Base-by-base conservation (phyloP, 345 rosid species). In the Brassica juncea region DNA sequence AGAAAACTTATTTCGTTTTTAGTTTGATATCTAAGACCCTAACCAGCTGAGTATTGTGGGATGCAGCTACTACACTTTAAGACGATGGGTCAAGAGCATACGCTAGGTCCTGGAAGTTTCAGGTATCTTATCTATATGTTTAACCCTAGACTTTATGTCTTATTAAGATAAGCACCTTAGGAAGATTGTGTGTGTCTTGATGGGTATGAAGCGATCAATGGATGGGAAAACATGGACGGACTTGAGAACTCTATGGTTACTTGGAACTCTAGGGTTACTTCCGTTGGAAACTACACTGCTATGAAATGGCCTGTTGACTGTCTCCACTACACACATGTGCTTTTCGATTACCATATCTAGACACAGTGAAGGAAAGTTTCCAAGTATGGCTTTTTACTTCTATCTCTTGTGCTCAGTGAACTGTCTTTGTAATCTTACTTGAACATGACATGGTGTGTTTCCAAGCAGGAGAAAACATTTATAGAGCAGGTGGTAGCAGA, bases 51-150 rank as follows among this genome's bases (percentile, higher is more conserved):
- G 31, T 57, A 5, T 39, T 64, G 69, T 55, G 32, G 68, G 49
- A 71, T 84, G 90, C 96, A 93, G 91, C 84, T 84, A 89, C 77
- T 91, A 93, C 75, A 93, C 98, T 52, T 86, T 91, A 79, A 84
- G 97, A 78, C 93, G 97, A 93, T 57, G 98, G 98, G 8, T 93
- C 97, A 68, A 86, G 86, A 83, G 88, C 97, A 57, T 95, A 68
- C 79, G 35, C 85, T 66, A 87, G 98, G 80, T 86, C 63, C 73
- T 95, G 98, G 98, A 93, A 85, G 73, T 79, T 95, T 54, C 97
- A 93, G 98, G 99, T 95, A 82, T 28, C 16, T 64, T 12, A 23
- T 23, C 21, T 23, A 11, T 16, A 70, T 39, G n/a, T 16, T 28
- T 28, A 8, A 62, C 32, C 52, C 34, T 10, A 31, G 52, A 31